Base-by-base conservation (phyloP, 371 early-diverging fungal species). In the Rhizopus stolonifer region DNA sequence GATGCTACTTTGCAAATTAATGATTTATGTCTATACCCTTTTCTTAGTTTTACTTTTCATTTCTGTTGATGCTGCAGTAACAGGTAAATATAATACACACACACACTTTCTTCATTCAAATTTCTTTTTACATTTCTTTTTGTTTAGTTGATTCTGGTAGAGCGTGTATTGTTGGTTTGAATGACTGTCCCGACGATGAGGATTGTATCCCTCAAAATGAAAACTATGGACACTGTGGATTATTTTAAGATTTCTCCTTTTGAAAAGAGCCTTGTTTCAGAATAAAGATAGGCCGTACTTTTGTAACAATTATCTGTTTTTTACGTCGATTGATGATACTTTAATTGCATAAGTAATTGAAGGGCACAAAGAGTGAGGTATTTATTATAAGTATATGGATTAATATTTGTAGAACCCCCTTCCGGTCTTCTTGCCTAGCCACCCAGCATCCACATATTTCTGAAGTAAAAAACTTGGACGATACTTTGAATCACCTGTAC, bases 401-500 rank as follows among this genome's bases (percentile, higher is more conserved):
- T 56, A 52, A 49, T 95, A 95, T 25, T 76, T 76, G 78, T 96
- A 96, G 67, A 98, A 88, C 25, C 98, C 98, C 52, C 86, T 83
- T 46, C 95, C 95, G 32, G 64, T 49, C 77, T 98, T 98, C 72
- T 92, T 94, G 39, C 97, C 98, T 45, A 94, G 69, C 92, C 93
- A 96, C 7, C 98, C 98, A 38, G 98, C 97, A 77, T 96, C 95
- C 10, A 98, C 98, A 59, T 93, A 93, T 69, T 93, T 93, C 67
- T 86, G 86, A 60, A 98, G 80, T 64, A 98, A 72, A 17, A 93
- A 90, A 21, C 88, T 81, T 6, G 99, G 97, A 18, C 99, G 81
- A 81, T 97, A 98, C 81, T 97, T 98, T 60, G 88, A 79, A 65
- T 98, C 98, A 44, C 98, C 98, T n/a, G 96, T 81, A 69, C 95